Evolutionary conservation across 148 eudicot species (phyloP).

Genomic region (Selenicereus undatus): DNA sequence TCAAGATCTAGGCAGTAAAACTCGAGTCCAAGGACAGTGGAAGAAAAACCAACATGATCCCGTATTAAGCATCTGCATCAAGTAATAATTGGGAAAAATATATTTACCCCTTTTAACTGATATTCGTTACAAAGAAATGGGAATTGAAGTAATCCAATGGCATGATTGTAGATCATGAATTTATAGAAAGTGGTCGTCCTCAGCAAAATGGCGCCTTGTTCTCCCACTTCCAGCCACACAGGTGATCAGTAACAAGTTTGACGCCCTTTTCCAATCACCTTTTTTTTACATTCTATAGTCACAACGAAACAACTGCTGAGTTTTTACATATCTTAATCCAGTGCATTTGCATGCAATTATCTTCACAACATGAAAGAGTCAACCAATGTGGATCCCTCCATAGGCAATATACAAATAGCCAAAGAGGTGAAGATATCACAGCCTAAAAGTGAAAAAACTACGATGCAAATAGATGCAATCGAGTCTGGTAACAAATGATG

Average conservation of each 20-base stretch:
- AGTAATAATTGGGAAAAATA: not conserved
- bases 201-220: not conserved
- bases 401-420: not conserved
- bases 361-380: not conserved
- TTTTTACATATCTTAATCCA: not conserved
- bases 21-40: not conserved
- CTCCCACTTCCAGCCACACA: not conserved
- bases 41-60: too few species aligned
- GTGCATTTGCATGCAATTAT: not conserved
- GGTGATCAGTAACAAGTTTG: not conserved
- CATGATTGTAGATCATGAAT: too few species aligned
- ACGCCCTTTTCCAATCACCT: too few species aligned
- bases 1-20: not conserved
- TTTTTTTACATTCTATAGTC: too few species aligned
- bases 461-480: conserved; percentile 13
- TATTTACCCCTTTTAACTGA: not conserved
- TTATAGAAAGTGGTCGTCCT: too few species aligned
- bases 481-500: not conserved
- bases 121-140: too few species aligned
- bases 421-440: too few species aligned
- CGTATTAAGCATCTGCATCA: not conserved
- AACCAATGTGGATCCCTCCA: not conserved
- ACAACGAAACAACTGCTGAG: not conserved
- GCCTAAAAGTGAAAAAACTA: not conserved
- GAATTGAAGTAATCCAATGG: too few species aligned